A percentile compares a stretch with the other conserved stretches of the same genome.
Evolutionary conservation across 148 eudicot species (phyloP).

Genomic region (Diospyros kaki): DNA sequence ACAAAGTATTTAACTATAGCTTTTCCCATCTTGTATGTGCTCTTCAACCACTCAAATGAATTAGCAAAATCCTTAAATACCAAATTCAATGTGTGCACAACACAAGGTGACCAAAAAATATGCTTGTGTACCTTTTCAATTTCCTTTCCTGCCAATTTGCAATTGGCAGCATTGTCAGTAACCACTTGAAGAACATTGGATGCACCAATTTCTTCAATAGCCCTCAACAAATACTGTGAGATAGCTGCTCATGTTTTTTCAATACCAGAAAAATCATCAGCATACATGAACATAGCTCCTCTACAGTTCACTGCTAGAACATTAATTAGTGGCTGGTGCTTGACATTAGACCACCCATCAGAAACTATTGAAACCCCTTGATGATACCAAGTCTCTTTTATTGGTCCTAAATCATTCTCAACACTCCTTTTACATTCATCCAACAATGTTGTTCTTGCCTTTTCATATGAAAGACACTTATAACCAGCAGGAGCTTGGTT

Average conservation of each 20-base stretch:
- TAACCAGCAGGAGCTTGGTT: no score
- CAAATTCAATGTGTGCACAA: no score
- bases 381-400: no score
- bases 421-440: not conserved
- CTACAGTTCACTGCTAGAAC: conserved; percentile 3
- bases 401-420: no score
- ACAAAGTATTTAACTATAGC: conserved; percentile 8
- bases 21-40: conserved; percentile 12
- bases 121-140: conserved; percentile 17
- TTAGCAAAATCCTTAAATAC: no score
- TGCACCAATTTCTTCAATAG: not conserved
- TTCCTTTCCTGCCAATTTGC: conserved; percentile 10
- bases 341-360: no score
- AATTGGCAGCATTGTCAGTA: conserved; percentile 1
- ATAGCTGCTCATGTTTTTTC: not conserved
- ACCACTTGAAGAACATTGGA: conserved; percentile 6
- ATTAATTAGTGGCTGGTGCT: not conserved
- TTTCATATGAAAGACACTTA: no score
- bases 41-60: no score
- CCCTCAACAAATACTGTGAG: not conserved
- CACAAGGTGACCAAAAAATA: conserved; percentile 9
- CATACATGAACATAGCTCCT: conserved; percentile 6
- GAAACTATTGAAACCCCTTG: no score
- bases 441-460: no score
- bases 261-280: not conserved